Evolutionary conservation across 306 rosid species (phyloP).

Genomic region (Amphicarpaea edgeworthii): DNA sequence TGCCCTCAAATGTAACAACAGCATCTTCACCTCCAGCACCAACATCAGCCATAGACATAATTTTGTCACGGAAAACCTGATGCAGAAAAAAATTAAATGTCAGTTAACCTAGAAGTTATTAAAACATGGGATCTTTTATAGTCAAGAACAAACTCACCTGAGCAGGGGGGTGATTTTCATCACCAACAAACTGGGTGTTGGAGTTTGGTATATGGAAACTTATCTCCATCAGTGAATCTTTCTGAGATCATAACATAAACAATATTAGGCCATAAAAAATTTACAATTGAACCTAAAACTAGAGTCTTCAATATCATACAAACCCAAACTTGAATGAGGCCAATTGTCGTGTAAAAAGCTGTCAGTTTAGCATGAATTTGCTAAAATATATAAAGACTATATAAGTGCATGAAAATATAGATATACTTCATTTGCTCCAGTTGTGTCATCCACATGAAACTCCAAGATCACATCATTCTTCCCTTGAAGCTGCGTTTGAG

Average conservation of each 20-base stretch:
- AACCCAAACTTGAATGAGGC: conserved; percentile 18
- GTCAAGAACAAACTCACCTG: conserved; percentile 63
- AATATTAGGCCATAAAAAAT: conserved; percentile 15
- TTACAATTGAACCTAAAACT: conserved; percentile 1
- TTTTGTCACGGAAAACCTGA: conserved; percentile 95
- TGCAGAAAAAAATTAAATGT: conserved; percentile 32
- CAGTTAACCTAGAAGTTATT: conserved; percentile 38
- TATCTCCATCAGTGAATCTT: conserved; percentile 98
- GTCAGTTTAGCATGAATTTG: conserved; percentile 14
- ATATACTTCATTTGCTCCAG: conserved; percentile 96
- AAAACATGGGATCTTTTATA: conserved; percentile 7
- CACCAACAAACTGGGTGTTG: conserved; percentile 97
- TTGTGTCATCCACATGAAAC: conserved; percentile 97
- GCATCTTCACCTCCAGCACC: conserved; percentile 95
- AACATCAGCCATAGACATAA: conserved; percentile 95
- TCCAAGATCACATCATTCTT: conserved; percentile 93
- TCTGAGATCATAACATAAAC: conserved; percentile 60
- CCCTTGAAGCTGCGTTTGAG: conserved; percentile 96
- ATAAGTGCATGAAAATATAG: conserved; percentile 14
- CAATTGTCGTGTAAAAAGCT: conserved; percentile 19
- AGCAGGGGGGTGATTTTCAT: conserved; percentile 91
- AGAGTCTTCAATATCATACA: conserved; percentile 3
- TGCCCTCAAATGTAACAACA: conserved; percentile 96
- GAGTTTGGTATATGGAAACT: conserved; percentile 97
- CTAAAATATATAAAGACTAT: background rate